These are phyloP conservation scores for Colletotrichum ledebouriae DNA, from an alignment of 2,329 filamentous ascomycete genomes.

Conservation along the genomic window DNA sequence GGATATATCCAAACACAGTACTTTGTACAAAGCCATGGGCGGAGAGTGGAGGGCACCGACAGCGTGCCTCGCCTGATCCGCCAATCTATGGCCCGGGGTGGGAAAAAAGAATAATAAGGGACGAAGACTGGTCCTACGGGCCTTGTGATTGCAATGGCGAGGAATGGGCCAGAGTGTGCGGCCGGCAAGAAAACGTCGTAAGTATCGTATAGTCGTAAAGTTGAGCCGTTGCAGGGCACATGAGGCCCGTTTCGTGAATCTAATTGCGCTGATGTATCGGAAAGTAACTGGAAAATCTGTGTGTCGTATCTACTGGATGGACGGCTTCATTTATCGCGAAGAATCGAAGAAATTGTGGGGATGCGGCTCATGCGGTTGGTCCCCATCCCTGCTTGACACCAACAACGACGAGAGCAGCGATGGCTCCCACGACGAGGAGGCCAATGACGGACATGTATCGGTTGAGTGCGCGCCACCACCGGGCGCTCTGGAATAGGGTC, in stretches of 20 bases:
- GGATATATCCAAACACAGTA: conserved; percentile 25
- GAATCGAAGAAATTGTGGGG: too few relatives aligned
- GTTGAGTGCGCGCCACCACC: conserved; percentile 73
- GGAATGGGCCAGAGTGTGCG: background rate
- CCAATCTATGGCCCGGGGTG: too few relatives aligned
- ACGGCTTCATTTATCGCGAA: too few relatives aligned
- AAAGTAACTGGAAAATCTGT: background rate
- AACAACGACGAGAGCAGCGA: conserved; percentile 65
- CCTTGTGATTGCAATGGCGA: background rate
- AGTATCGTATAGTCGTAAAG: conserved; percentile 41
- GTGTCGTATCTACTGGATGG: background rate
- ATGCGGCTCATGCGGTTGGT: conserved; percentile 25
- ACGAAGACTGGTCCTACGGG: background rate
- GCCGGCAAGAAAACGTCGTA: conserved; percentile 2
- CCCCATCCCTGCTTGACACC: conserved; percentile 66
- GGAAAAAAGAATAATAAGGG: background rate
- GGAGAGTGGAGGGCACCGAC: background rate
- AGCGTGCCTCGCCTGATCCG: background rate
- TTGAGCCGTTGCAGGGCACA: conserved; percentile 26
- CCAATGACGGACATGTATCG: conserved; percentile 70
- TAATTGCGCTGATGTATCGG: conserved; percentile 17
- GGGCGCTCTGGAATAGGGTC: conserved; percentile 63
- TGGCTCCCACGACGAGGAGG: conserved; percentile 65
- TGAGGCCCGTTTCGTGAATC: conserved; percentile 30
- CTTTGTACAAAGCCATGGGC: conserved; percentile 8